These are phyloP conservation scores for Polytrichum formosum DNA, from an alignment of 225 moss, liverwort and hornwort species.

Conservation along the genomic window DNA sequence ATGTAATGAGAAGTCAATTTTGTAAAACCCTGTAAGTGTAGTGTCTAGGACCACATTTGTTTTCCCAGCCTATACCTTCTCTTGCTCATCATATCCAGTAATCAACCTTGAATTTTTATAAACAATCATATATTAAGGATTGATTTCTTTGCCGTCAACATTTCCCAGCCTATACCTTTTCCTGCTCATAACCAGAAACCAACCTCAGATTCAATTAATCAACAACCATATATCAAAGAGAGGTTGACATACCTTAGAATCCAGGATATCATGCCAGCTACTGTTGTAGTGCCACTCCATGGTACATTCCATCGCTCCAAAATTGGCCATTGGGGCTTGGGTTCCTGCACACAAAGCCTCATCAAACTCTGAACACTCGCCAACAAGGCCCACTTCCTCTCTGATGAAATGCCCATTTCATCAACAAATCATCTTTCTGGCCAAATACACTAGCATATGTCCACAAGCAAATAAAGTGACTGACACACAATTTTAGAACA, in stretches of 20 bases:
- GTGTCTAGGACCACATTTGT: not conserved
- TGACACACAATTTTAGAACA: not conserved
- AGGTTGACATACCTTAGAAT: constrained; percentile 51
- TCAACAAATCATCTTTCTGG: too few relatives aligned
- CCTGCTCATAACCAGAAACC: not conserved
- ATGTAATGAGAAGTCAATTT: not conserved
- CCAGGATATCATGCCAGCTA: constrained; percentile 77
- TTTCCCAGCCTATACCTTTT: not conserved
- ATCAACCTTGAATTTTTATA: not conserved
- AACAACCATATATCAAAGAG: not conserved
- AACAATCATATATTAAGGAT: not conserved
- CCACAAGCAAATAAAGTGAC: not conserved
- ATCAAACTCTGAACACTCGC: not conserved
- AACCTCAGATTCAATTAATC: not conserved
- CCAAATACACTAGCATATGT: not conserved
- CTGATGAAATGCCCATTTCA: not conserved
- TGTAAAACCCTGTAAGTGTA: not conserved
- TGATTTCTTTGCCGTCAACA: too few relatives aligned
- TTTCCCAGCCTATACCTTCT: not conserved
- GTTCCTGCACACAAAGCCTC: constrained; percentile 31
- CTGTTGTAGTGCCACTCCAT: constrained; percentile 79
- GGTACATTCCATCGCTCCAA: constrained; percentile 89
- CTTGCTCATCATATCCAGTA: not conserved
- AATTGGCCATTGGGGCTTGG: constrained; percentile 51
- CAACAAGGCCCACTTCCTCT: not conserved